Base-by-base conservation (phyloP, 257 asterid genomes). In the Lithospermum erythrorhizon region DNA sequence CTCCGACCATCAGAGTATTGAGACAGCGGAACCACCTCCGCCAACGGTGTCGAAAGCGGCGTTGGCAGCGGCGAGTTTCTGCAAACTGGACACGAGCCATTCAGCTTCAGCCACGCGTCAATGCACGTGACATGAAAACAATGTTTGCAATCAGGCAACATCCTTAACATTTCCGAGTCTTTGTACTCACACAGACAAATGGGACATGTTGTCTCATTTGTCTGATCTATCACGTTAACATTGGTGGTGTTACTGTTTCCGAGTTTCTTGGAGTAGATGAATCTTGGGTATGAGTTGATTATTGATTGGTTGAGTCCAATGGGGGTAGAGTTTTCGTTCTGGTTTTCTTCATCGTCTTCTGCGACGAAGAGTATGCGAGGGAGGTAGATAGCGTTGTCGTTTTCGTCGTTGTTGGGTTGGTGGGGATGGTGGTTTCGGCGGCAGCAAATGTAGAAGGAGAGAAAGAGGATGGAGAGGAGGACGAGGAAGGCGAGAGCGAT, bases 321-420 rank as follows among this genome's bases (percentile, higher is more conserved):
- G 69, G 69, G 86, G 59, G 89, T 70, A 27, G 32, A 27, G 32
- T 27, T 27, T 27, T 27, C 32, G 32, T 27, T 73, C 2, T 76
- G 78, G 17, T 61, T 75, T 41, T 76, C 87, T 64, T 57, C 64
- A 1, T 79, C 81, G 57, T 86, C 95, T 54, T 87, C 96, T n/a
- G 84, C 78, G 19, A 88, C 90, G 80, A 93, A 93, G 54, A 89
- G 74, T 52, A 79, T 67, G n/a, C 96, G 80, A n/a, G 99, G 99
- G 13, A 93, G 82, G 60, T 88, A 86, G 59, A 83, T 65, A 68
- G 94, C 73, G 70, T 75, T 80, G 14, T 81, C 89, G 55, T 24
- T 21, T 6, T 89, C 17, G 57, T 9, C 68, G 56, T 24, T n/a
- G 24, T 27, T 21, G 32, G 30, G 59, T 19, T 59, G 24, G 17